These are phyloP conservation scores for Zoysia japonica DNA, from an alignment of 176 grass and related monocot species.

Conservation along the genomic window DNA sequence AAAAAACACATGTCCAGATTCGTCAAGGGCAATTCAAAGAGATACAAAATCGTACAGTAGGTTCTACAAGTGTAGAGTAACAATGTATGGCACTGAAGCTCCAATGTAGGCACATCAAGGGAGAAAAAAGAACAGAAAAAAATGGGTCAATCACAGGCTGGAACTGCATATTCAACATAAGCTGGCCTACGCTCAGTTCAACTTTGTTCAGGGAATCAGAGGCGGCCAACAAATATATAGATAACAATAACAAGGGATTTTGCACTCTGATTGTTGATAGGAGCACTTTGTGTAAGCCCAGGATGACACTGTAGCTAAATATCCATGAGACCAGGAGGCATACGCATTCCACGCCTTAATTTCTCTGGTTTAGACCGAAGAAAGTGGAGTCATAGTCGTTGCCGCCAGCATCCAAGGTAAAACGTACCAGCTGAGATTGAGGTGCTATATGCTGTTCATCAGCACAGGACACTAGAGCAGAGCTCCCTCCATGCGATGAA, in stretches of 20 bases:
- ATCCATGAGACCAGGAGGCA: conserved; percentile 12
- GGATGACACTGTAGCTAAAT: conserved; percentile 20
- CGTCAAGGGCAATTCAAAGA: conserved; percentile 1
- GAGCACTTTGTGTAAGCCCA: conserved; percentile 25
- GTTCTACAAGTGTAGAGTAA: conserved; percentile 18
- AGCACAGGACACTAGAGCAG: conserved; percentile 28
- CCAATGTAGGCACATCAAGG: conserved; percentile 7
- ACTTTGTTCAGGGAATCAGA: conserved; percentile 9
- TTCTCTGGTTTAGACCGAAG: conserved; percentile 47
- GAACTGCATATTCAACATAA: conserved; percentile 36
- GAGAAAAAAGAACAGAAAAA: conserved; percentile 8
- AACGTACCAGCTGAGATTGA: conserved; percentile 41
- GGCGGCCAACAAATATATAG: conserved; percentile 17
- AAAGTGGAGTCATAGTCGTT: conserved; percentile 43
- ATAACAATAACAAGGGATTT: conserved; percentile 31
- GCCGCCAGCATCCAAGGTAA: conserved; percentile 40
- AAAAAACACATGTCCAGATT: conserved; percentile 7
- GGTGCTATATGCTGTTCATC: conserved; percentile 37
- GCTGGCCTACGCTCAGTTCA: conserved; percentile 30
- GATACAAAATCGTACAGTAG: background rate
- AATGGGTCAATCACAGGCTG: conserved; percentile 26
- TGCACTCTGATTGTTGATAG: conserved; percentile 21
- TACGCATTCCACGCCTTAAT: conserved; percentile 5
- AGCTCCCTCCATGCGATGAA: conserved; percentile 40
- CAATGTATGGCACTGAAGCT: conserved; percentile 10